Evolutionary conservation across 1,139 yeast species (phyloP), one percentile per base, ranked within the genome.

Genomic region (Geotrichum histeridarum): DNA sequence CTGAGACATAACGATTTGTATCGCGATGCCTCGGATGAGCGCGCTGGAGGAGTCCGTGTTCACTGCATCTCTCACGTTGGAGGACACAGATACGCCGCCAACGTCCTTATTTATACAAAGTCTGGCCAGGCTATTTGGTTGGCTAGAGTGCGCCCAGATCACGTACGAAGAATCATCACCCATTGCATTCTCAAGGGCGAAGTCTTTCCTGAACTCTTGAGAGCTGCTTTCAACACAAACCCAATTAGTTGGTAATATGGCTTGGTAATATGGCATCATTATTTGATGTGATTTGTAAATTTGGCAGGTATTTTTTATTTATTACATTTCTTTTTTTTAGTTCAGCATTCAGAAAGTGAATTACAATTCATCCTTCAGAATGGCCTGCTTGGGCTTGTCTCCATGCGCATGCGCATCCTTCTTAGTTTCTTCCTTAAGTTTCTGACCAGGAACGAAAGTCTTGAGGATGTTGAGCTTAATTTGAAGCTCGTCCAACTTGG

Each of bases 1-100:
- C 73, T 90, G 42, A 75, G 94, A 50, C 88, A 86, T n/a, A 73
- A 78, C 43, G 93, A 83, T 2, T 71, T 86, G 31, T 80, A 81
- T 62, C 77, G 98, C 63, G 97, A 91, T 67, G 84, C 88, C 5
- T 95, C 87, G 65, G 72, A 69, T 51, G 76, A 74, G 48, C 76
- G 90, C 52, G 82, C 88, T 0, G 83, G 77, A 39, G 98, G 98
- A 2, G 86, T 85, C 1, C 72, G 74, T 11, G 87, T 90, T 3
- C 75, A 78, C 2, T 89, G 70, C 63, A 77, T 86, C 22, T 89
- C 87, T 65, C 99, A 93, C 69, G 85, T 93, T 32, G 99, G 99
- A 2, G 98, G 98, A 1, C 99, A 93, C 70, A 93, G 91, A 61
- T 93, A 75, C 69, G 87, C 93, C 1, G 97, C 98, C 1, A 93